Evolutionary conservation across 2,329 filamentous ascomycete species (phyloP).

Genomic region (Alternaria sp.): DNA sequence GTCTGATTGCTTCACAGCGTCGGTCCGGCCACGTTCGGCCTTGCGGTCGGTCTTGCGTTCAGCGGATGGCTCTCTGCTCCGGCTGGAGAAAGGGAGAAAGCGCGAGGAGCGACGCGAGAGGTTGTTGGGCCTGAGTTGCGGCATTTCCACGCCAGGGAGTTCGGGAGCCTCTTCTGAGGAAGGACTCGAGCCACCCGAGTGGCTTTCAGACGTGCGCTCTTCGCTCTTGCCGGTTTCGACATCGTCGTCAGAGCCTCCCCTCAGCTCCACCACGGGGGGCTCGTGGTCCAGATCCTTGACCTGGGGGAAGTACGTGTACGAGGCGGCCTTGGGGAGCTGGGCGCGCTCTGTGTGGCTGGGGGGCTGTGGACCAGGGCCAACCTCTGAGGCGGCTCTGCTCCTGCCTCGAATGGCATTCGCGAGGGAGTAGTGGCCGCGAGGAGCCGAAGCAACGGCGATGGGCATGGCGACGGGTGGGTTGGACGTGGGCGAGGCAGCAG

Average conservation of each 20-base stretch:
- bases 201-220: conserved; percentile 47
- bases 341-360: conserved; percentile 31
- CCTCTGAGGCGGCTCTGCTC: conserved; percentile 43
- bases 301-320: conserved; percentile 50
- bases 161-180: conserved; percentile 48
- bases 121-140: conserved; percentile 39
- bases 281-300: conserved; percentile 47
- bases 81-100: conserved; percentile 44
- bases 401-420: conserved; percentile 38
- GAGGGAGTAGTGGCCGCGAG: conserved; percentile 39
- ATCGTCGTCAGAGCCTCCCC: conserved; percentile 43
- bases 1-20: conserved; percentile 33
- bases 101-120: conserved; percentile 44
- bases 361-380: conserved; percentile 27
- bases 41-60: conserved; percentile 39
- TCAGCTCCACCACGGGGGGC: conserved; percentile 34
- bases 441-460: conserved; percentile 38
- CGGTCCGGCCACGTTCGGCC: conserved; percentile 32
- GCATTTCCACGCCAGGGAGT: conserved; percentile 34
- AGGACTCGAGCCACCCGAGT: conserved; percentile 54
- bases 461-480: conserved; percentile 35
- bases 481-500: background rate
- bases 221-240: conserved; percentile 31
- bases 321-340: conserved; percentile 48
- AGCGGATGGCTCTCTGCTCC: conserved; percentile 40